Percentiles rank a stretch among this genome's conserved stretches.
Conservation (phyloP, 805 yeast species). For the Myxozyma vanderwaltii region DNA sequence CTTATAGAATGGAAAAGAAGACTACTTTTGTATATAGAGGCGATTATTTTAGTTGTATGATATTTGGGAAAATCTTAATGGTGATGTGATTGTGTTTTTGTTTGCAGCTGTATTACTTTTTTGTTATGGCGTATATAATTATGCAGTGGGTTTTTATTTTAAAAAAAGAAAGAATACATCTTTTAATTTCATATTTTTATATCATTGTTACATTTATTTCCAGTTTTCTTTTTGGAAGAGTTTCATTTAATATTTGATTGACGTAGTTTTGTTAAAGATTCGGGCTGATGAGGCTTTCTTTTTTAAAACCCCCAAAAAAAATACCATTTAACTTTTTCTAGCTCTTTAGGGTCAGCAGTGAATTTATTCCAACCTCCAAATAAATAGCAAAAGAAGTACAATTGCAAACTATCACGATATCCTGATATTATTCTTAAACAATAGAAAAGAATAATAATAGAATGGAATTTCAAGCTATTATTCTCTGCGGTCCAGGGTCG, state of each 20-base stretch:
- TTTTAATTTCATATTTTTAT: too few species aligned
- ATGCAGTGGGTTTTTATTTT: background rate
- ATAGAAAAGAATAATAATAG: background rate
- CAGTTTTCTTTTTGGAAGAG: too few species aligned
- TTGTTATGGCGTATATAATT: background rate
- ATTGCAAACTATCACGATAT: background rate
- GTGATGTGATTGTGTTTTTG: background rate
- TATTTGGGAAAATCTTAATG: too few species aligned
- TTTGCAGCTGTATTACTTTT: background rate
- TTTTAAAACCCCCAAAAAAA: too few species aligned
- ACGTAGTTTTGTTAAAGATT: too few species aligned
- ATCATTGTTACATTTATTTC: too few species aligned
- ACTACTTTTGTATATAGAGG: background rate
- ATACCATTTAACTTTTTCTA: background rate
- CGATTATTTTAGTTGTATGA: too few species aligned
- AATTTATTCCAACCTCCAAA: background rate
- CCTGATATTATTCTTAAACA: background rate
- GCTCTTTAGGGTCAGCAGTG: background rate
- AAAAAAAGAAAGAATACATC: background rate
- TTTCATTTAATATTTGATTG: too few species aligned
- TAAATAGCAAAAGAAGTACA: background rate
- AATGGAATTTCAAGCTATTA: constrained; percentile 92
- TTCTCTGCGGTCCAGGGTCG: constrained; percentile 84
- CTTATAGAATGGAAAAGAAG: background rate
- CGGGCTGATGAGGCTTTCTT: too few species aligned